phyloP scores from a whole-genome alignment of 73 alveolate genomes.

The Tetrahymena malaccensis region DNA sequence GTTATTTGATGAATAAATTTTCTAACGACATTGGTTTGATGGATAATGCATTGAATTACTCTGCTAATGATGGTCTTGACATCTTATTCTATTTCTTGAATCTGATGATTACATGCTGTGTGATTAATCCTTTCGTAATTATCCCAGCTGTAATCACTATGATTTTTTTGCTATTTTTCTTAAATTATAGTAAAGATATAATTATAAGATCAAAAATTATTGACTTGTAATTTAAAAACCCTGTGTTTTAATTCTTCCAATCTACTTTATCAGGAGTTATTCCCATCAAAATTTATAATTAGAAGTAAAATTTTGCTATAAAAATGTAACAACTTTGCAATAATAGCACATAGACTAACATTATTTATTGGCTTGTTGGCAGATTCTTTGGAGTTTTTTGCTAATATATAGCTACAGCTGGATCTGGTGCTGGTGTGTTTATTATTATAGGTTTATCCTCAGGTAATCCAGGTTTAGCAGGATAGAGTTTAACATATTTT shows the following conservation, averaged over 20 bases:
- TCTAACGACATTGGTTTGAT: conserved; percentile 6
- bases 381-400: neutral
- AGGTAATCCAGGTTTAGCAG: neutral
- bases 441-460: neutral
- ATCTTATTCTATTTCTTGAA: neutral
- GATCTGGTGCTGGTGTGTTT: neutral
- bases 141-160: neutral
- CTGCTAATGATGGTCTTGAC: conserved; percentile 1
- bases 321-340: neutral
- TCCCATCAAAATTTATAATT: neutral
- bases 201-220: neutral
- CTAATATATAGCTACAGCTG: neutral
- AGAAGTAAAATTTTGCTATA: neutral
- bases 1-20: conserved; percentile 11
- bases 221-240: conserved; percentile 2
- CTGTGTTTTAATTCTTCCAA: neutral
- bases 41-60: neutral
- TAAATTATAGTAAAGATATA: neutral
- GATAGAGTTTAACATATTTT: neutral
- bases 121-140: neutral
- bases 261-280: neutral
- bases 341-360: neutral
- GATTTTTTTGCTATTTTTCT: neutral
- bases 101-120: neutral
- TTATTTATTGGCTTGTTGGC: neutral